Conservation (phyloP, 2,329 filamentous ascomycete genomes). For the Emergomyces orientalis region DNA sequence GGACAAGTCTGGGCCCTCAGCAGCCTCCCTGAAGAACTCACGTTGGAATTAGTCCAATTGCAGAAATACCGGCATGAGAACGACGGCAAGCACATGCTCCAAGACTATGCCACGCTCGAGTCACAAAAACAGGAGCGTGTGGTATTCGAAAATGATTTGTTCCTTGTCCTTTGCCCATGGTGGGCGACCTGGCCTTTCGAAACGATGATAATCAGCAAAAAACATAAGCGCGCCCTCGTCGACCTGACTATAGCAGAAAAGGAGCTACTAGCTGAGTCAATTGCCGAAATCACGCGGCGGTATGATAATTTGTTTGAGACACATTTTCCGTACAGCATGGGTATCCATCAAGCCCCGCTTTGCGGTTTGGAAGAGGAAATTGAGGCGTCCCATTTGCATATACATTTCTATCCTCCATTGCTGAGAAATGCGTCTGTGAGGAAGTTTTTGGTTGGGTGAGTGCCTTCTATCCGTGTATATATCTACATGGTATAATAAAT, state of each 20-base stretch:
- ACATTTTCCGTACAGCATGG: conserved; percentile 93
- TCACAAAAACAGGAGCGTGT: conserved; percentile 71
- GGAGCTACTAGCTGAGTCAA: conserved; percentile 65
- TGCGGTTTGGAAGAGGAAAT: conserved; percentile 72
- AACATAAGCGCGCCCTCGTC: conserved; percentile 73
- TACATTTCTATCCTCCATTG: conserved; percentile 95
- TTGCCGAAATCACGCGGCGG: conserved; percentile 78
- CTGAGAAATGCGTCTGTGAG: conserved; percentile 85
- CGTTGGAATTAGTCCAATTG: conserved; percentile 68
- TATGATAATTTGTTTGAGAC: conserved; percentile 98
- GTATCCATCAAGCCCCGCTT: conserved; percentile 89
- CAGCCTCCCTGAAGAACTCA: conserved; percentile 79
- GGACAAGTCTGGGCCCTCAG: conserved; percentile 96
- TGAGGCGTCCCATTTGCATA: conserved; percentile 81
- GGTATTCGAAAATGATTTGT: conserved; percentile 77
- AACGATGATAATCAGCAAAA: conserved; percentile 76
- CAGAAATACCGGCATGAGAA: conserved; percentile 67
- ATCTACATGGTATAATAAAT: neutral
- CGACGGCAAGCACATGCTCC: conserved; percentile 64
- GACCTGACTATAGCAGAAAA: conserved; percentile 68
- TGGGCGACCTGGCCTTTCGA: conserved; percentile 98
- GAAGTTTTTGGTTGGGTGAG: conserved; percentile 82
- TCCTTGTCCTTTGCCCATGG: conserved; percentile 88
- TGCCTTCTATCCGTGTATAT: conserved; percentile 10
- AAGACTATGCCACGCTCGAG: conserved; percentile 80